phyloP scores from a whole-genome alignment of 257 asterid genomes.

The Fraxinus excelsior region DNA sequence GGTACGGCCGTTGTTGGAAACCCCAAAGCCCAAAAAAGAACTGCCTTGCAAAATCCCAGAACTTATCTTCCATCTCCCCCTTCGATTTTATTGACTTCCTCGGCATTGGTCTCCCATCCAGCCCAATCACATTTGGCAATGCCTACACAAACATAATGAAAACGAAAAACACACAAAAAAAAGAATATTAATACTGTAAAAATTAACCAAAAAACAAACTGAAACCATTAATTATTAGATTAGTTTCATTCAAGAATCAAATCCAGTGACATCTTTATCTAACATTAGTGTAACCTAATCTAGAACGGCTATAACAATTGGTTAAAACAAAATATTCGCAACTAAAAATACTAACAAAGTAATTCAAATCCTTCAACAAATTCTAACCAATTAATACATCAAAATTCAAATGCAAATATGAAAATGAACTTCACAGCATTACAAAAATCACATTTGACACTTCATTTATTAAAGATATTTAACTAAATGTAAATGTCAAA shows the following conservation, averaged over 20 bases:
- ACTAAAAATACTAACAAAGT: background rate
- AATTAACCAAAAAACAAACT: conserved; percentile 13
- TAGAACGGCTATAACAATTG: background rate
- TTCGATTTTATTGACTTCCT: conserved; percentile 74
- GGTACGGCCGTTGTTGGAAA: conserved; percentile 91
- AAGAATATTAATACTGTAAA: background rate
- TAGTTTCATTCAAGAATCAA: conserved; percentile 9
- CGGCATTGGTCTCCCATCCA: conserved; percentile 98
- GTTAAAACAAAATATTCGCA: background rate
- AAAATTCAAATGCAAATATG: background rate
- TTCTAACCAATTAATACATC: background rate
- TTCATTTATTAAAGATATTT: background rate
- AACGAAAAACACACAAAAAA: conserved; percentile 15
- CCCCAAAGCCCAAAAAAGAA: conserved; percentile 99
- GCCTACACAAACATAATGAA: conserved; percentile 58
- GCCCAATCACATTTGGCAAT: conserved; percentile 84
- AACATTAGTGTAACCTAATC: conserved; percentile 3
- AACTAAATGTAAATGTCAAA: background rate
- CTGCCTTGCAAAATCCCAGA: conserved; percentile 95
- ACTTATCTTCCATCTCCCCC: conserved; percentile 77
- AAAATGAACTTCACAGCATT: background rate
- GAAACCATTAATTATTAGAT: background rate
- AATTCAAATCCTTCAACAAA: background rate
- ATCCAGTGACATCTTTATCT: conserved; percentile 15
- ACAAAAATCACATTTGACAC: background rate